Evolutionary conservation across 1,284 basidiomycete genomes (phyloP), one percentile per base, ranked within the genome.

Genomic region (Trametes sp.): DNA sequence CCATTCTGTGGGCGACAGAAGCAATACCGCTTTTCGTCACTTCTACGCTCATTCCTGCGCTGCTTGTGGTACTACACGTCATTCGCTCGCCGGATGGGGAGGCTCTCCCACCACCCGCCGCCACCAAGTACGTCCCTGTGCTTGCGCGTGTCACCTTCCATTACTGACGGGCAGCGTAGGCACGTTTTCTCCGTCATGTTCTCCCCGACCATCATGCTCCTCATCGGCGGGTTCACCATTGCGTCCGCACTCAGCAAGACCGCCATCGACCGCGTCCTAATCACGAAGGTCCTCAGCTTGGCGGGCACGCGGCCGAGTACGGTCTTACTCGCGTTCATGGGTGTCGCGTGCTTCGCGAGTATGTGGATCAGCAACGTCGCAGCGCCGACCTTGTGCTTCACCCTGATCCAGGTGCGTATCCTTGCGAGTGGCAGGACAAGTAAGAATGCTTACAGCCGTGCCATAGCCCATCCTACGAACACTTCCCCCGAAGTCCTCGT

Each of bases 281-380:
- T 98, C 50, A 96, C 95, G n/a, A 87, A 94, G 42, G 88, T 99
- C 36, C 85, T 99, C 51, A 92, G 89, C 69, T 80, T 98, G 51
- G 98, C 98, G 2, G 97, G 98, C 1, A 92, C 94, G 9, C 85
- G 85, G 60, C 98, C 96, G 0, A 89, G 87, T 68, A 88, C 86
- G 0, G 96, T 99, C 2, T 81, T 99, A 19, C 84, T 99, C 41
- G 93, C 95, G 0, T 95, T 98, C 77, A 99, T 99, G 98, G 87
- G 84, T 42, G 96, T 99, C 5, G 93, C 96, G 1, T 98, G 96
- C 74, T 99, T 99, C 74, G 96, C 97, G 1, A 95, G 93, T 75
- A 99, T 98, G 98, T 99, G 96, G 98, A 98, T 99, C 61, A 95
- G 93, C 75, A 98, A 99, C 74, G 97, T 99, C 16, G 97, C 97